Evolutionary conservation across 1,139 yeast species (phyloP), one percentile per base, ranked within the genome.

Genomic region (Magnusiomyces paraingens): DNA sequence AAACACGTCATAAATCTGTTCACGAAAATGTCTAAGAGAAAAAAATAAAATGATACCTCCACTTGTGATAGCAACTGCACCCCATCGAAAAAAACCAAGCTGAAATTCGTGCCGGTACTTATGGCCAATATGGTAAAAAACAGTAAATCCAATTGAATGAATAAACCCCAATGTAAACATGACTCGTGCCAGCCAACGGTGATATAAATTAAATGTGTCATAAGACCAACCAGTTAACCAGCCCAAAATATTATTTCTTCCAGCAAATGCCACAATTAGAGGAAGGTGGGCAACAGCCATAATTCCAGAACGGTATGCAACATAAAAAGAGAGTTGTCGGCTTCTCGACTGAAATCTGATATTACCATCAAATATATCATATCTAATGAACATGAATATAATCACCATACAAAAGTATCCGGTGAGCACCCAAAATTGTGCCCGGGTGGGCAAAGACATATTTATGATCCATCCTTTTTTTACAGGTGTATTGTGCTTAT

Each of bases 151-250:
- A n/a, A 63, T 59, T 15, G 65, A 62, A 55, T 71, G 75, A 21
- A 69, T 58, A 11, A 70, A 49, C 0, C 78, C 71, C 61, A 80
- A 83, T 1, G 73, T 51, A 52, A 80, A 70, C 18, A 79, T 67
- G 2, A 78, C 66, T 67, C 93, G 76, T 1, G 83, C 80, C 5
- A 81, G 64, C 84, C 87, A 83, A 62, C 83, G 80, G 68, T 86
- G 94, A 65, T 81, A 76, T 21, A 78, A 72, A 55, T 82, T 72
- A 64, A 84, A 84, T 47, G 86, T 76, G 1, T 82, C 72, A 60
- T 77, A 78, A 22, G 79, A 73, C 84, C 89, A 83, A 46, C 89
- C 86, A 2, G 89, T 82, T 45, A 82, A 50, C 74, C 78, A 76
- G 59, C 81, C 80, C 62, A 86, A 67, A 52, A 85, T 69, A 65